Conservation (phyloP, 2,329 filamentous ascomycete species). For the Cadophora luteo-olivacea region DNA sequence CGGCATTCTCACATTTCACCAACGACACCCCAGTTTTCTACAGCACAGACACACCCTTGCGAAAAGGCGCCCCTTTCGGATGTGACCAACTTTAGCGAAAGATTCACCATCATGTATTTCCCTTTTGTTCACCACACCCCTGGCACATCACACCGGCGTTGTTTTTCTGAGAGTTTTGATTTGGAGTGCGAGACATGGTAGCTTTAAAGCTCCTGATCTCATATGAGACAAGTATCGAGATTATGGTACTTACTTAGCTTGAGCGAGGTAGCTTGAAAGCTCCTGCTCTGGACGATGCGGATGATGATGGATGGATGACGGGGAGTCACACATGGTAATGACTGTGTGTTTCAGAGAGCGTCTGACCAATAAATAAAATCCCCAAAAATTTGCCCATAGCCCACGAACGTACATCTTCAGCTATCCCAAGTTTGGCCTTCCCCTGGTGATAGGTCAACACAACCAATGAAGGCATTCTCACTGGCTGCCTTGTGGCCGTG, state of each 20-base stretch:
- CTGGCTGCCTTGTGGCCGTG: no score
- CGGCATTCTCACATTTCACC: slow-evolving; percentile 19
- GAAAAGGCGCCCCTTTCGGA: slow-evolving; percentile 38
- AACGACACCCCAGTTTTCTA: slow-evolving; percentile 20
- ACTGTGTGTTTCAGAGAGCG: slow-evolving; percentile 21
- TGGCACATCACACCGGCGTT: slow-evolving; percentile 44
- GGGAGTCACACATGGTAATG: slow-evolving; percentile 16
- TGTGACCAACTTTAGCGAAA: slow-evolving; percentile 46
- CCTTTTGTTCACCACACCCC: slow-evolving; percentile 38
- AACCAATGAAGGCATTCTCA: no score
- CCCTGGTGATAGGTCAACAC: no score
- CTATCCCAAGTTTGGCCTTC: no score
- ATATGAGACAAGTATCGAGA: slow-evolving; percentile 24
- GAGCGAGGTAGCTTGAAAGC: slow-evolving; percentile 46
- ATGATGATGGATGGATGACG: slow-evolving; percentile 17
- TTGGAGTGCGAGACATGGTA: slow-evolving; percentile 41
- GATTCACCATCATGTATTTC: slow-evolving; percentile 48
- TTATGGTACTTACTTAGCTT: slow-evolving; percentile 27
- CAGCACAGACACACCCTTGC: slow-evolving; percentile 30
- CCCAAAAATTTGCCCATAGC: not conserved
- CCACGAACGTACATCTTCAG: not conserved
- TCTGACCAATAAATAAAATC: slow-evolving; percentile 26
- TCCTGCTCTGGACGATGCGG: slow-evolving; percentile 36
- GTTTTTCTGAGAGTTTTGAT: slow-evolving; percentile 35
- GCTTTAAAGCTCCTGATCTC: slow-evolving; percentile 46